Evolutionary conservation across 1,284 basidiomycete species (phyloP).

Genomic region (Agaricales sp.): DNA sequence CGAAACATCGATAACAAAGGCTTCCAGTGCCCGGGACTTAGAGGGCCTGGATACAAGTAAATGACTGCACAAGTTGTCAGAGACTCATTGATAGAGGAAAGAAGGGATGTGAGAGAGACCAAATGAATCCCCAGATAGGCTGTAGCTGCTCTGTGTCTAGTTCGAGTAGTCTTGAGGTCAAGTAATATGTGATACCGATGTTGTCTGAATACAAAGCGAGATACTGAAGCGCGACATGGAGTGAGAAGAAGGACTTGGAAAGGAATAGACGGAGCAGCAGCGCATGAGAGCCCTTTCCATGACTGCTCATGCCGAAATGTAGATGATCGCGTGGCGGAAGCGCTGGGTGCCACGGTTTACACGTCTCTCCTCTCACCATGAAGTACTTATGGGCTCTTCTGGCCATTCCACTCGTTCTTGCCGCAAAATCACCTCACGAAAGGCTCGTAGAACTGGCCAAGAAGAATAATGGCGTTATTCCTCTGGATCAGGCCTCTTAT

Average conservation of each 20-base stretch:
- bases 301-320: background rate
- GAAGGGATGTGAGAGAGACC: constrained; percentile 36
- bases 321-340: background rate
- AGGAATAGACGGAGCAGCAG: constrained; percentile 82
- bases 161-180: constrained; percentile 73
- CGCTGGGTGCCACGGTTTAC: background rate
- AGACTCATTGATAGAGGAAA: constrained; percentile 11
- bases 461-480: constrained; percentile 68
- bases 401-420: constrained; percentile 31
- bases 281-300: constrained; percentile 45
- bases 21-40: constrained; percentile 82
- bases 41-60: constrained; percentile 86
- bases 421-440: constrained; percentile 30
- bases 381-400: constrained; percentile 33
- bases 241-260: constrained; percentile 83
- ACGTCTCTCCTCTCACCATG: constrained; percentile 13
- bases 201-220: constrained; percentile 84
- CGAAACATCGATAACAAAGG: constrained; percentile 80
- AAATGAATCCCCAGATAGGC: constrained; percentile 96
- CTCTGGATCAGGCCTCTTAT: constrained; percentile 64
- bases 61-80: constrained; percentile 47
- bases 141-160: constrained; percentile 76
- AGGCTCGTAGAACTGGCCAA: constrained; percentile 58
- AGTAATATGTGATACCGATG: constrained; percentile 94
- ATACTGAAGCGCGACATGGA: constrained; percentile 86